Conservation (phyloP, 2,329 filamentous ascomycete genomes). For the Neofusicoccum laricinum region DNA sequence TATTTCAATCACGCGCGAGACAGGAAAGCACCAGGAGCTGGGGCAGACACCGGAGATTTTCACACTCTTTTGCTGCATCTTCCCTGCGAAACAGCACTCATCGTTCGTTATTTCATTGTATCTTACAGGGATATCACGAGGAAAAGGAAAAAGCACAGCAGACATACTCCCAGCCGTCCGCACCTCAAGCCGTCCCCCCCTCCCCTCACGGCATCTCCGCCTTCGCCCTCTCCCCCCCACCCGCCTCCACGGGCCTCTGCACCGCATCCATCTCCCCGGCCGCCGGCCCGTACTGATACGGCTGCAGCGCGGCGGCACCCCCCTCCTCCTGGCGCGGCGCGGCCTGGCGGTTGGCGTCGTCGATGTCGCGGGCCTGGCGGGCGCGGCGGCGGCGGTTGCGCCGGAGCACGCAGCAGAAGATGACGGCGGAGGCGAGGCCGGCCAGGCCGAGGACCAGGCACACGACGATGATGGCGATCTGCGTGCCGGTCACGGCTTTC, state of each 20-base stretch:
- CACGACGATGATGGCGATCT: not conserved
- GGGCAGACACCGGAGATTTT: too few relatives aligned
- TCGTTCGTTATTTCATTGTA: not conserved
- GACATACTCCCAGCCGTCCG: too few relatives aligned
- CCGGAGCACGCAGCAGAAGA: slow-evolving; percentile 1
- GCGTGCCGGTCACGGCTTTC: not conserved
- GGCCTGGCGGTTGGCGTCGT: not conserved
- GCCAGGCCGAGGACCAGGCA: not conserved
- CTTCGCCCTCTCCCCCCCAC: not conserved
- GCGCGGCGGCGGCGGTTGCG: not conserved
- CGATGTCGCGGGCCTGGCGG: not conserved
- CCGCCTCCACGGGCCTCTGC: not conserved
- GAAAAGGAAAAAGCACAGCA: not conserved
- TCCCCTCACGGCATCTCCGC: not conserved
- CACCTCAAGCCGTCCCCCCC: too few relatives aligned
- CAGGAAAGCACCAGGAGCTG: too few relatives aligned
- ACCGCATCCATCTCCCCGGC: not conserved
- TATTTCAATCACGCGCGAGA: too few relatives aligned
- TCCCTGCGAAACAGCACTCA: too few relatives aligned
- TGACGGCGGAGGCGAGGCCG: not conserved
- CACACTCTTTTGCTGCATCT: too few relatives aligned
- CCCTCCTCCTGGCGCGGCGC: not conserved
- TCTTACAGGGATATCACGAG: not conserved
- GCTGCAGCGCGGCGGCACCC: not conserved
- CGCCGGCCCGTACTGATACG: not conserved